These are phyloP conservation scores for Peronospora farinosa DNA, from an alignment of 352 stramenopile genomes.

Conservation along the genomic window DNA sequence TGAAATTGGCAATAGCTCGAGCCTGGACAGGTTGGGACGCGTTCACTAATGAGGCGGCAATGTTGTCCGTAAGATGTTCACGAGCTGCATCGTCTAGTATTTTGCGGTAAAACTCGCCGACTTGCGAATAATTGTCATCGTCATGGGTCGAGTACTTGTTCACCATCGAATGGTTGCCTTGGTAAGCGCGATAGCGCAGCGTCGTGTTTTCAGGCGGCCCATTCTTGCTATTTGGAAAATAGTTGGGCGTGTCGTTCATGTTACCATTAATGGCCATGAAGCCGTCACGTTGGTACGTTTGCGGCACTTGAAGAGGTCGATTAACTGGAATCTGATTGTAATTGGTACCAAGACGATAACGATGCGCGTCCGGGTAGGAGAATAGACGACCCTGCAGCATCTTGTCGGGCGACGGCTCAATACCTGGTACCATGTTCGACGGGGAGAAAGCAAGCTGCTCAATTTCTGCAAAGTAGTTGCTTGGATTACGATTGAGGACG, in stretches of 20 bases:
- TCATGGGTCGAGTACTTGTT: conserved; percentile 73
- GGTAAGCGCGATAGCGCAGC: conserved; percentile 28
- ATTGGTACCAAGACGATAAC: conserved; percentile 84
- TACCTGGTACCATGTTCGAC: conserved; percentile 88
- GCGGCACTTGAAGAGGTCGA: conserved; percentile 53
- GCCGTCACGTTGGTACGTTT: conserved; percentile 84
- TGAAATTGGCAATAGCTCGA: conserved; percentile 85
- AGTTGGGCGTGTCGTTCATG: conserved; percentile 64
- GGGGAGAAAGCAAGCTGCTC: conserved; percentile 90
- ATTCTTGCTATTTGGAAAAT: conserved; percentile 86
- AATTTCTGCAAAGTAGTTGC: conserved; percentile 92
- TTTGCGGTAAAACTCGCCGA: conserved; percentile 77
- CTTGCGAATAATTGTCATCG: conserved; percentile 88
- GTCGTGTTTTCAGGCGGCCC: conserved; percentile 35
- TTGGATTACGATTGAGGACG: conserved; percentile 88
- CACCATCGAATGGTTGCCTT: conserved; percentile 33
- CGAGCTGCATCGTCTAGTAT: conserved; percentile 59
- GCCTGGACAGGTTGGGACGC: conserved; percentile 75
- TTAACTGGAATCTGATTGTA: conserved; percentile 89
- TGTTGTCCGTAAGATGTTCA: conserved; percentile 83
- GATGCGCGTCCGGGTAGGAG: conserved; percentile 86
- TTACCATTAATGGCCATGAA: conserved; percentile 75
- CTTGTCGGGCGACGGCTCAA: conserved; percentile 81
- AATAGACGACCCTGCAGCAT: conserved; percentile 88
- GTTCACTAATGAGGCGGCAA: conserved; percentile 75